A percentile compares a stretch with the other conserved stretches of the same genome.
Conservation (phyloP, 352 stramenopile species). For the Thraustotheca clavata region DNA sequence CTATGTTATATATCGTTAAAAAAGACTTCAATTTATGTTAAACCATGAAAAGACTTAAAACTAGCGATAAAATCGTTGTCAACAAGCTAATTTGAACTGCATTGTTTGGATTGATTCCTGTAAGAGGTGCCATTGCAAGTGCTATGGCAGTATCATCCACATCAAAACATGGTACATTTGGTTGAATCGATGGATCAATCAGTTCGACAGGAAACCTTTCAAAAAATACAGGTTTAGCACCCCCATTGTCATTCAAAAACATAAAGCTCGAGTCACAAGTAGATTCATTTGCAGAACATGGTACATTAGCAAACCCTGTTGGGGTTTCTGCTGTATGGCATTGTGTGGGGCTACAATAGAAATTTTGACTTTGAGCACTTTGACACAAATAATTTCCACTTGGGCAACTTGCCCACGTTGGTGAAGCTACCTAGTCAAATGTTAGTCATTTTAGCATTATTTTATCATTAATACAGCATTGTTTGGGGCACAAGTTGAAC, state of each 20-base stretch:
- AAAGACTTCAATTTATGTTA: too few species aligned
- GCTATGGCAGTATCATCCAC: too few species aligned
- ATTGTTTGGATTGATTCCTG: too few species aligned
- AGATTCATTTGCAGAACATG: slow-evolving; percentile 33
- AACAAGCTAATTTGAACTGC: too few species aligned
- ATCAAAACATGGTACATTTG: neutral
- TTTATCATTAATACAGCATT: neutral
- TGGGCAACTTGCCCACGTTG: slow-evolving; percentile 40
- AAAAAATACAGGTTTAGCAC: slow-evolving; percentile 63
- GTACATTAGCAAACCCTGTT: slow-evolving; percentile 43
- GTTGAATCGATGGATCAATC: slow-evolving; percentile 44
- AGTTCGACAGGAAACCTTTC: slow-evolving; percentile 65
- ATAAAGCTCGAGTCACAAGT: slow-evolving; percentile 53
- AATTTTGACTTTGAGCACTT: slow-evolving; percentile 30
- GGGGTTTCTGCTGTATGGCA: slow-evolving; percentile 33
- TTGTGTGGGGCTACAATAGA: slow-evolving; percentile 42
- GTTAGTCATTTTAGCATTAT: neutral
- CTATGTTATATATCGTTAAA: neutral
- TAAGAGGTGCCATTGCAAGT: too few species aligned
- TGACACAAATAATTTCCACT: slow-evolving; percentile 48
- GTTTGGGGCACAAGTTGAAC: neutral
- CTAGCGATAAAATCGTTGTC: too few species aligned
- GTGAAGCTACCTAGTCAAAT: neutral
- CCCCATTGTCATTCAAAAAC: slow-evolving; percentile 73
- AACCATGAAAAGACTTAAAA: too few species aligned